Evolutionary conservation across 2,329 filamentous ascomycete genomes (phyloP).

Genomic region (Didymella segeticola): DNA sequence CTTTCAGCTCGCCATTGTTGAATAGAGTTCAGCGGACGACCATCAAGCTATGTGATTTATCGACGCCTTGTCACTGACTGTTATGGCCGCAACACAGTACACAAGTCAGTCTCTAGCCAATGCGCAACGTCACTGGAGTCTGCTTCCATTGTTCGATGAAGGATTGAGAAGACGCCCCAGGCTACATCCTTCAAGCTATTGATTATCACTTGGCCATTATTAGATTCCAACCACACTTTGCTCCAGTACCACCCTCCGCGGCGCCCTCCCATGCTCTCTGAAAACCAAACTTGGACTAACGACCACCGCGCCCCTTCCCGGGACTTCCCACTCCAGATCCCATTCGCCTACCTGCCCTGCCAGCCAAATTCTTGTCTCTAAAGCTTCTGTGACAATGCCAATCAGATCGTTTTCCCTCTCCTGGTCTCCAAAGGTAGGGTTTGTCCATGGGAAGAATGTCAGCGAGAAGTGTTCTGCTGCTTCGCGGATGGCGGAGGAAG

Average conservation of each 20-base stretch:
- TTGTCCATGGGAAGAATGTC: constrained; percentile 46
- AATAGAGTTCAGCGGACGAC: too few relatives aligned
- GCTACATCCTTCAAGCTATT: too few relatives aligned
- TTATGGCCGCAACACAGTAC: too few relatives aligned
- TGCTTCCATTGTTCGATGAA: too few relatives aligned
- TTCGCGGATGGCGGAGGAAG: constrained; percentile 35
- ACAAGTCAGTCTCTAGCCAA: too few relatives aligned
- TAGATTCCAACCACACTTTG: neutral
- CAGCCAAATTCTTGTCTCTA: constrained; percentile 40
- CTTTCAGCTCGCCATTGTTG: too few relatives aligned
- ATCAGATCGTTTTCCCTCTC: constrained; percentile 40
- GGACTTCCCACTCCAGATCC: constrained; percentile 37
- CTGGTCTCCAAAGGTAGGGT: constrained; percentile 34
- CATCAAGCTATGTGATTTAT: too few relatives aligned
- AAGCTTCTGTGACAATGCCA: constrained; percentile 31
- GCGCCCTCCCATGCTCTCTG: constrained; percentile 10
- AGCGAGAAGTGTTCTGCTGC: constrained; percentile 45
- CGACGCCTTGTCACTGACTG: too few relatives aligned
- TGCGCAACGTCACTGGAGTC: too few relatives aligned
- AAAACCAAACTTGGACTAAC: constrained; percentile 33
- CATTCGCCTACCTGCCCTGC: constrained; percentile 35
- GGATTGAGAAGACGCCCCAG: too few relatives aligned
- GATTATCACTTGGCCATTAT: too few relatives aligned
- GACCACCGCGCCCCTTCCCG: constrained; percentile 29
- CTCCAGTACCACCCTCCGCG: constrained; percentile 5